Base-by-base conservation (phyloP, 768 basidiomycete genomes). In the Russula brevipes region DNA sequence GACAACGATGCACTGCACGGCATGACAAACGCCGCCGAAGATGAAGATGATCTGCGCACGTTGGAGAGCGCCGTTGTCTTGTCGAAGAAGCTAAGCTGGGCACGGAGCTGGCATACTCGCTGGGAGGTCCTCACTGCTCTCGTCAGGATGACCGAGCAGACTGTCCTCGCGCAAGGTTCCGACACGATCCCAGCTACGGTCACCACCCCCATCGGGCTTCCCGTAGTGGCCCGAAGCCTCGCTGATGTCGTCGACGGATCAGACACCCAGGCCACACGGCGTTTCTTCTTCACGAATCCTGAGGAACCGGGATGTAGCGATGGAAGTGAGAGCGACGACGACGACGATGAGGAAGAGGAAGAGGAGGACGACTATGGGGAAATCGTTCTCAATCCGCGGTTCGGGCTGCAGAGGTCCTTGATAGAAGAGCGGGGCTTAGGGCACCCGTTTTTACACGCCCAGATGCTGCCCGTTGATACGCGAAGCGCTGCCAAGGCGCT, bases 291-390 rank as follows among this genome's bases (percentile, higher is more conserved):
- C 17, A 57, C 54, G 11, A 30, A n/a, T 12, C 24, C 54, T 0
- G 64, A 57, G 11, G 55, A 52, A 42, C 8, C 30, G 19, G 64
- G 31, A 38, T 19, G 16, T 6, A 57, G 39, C 12, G 60, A 59
- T 33, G 60, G 58, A 9, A 42, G 33, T 17, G 57, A 62, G 31
- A 54, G 58, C 19, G 66, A 67, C 30, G 58, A 54, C 14, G 63
- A 66, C 5, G 64, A 66, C 1, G 66, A 66, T 10, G 66, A 68
- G 41, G 67, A 68, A 24, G 24, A 24, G 5, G 64, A 66, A 1
- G 66, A 66, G 14, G 66, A 68, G 38, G 64, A 68, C 9, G 67
- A 68, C 51, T 68, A 68, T 11, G 67, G 67, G 8, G 67, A 68
- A 50, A 44, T 68, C 30, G 38, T 68, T 12, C 49, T 66, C 31